Evolutionary conservation across 306 rosid genomes (phyloP), one percentile per base, ranked within the genome.

Genomic region (Castanospermum australe): DNA sequence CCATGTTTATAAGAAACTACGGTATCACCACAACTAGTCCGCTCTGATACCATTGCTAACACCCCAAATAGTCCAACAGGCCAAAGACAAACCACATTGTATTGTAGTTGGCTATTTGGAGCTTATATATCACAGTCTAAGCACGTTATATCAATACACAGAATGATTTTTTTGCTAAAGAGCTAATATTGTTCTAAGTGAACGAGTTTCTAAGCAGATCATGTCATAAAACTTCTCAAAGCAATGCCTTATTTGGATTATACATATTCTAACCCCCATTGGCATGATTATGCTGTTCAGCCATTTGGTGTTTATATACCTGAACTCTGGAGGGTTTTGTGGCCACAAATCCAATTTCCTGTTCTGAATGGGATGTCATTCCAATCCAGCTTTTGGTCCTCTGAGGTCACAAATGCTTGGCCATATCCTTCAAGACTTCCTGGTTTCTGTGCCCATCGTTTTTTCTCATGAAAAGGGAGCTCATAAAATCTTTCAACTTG

Each of bases 361-460:
- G 30, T 51, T 66, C 47, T 84, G 64, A 44, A 38, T 39, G 13
- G 88, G 88, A 84, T 84, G 81, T 87, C 90, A 82, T 84, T 87
- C 90, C 90, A 87, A 54, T 84, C 85, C 22, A 87, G 77, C 65
- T 59, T 82, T 54, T 87, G 88, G 0, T 82, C 75, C 36, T 82
- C 66, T 8, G 85, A 79, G 61, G 86, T 60, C 15, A 87, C 88
- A 82, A 87, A 84, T 76, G 85, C 85, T 77, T 87, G 88, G 47
- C 90, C 88, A 84, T 84, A 84, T 13, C 88, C 88, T 82, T 84
- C 83, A 60, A 84, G 82, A 41, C 81, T 82, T 76, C 85, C 88
- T 79, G 85, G 63, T 67, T 67, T 79, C 69, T 87, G 88, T 54
- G 90, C 88, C 68, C 79, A 79, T 71, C 47, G 15, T 35, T 60